Conservation (phyloP, 2,329 filamentous ascomycete species). For the Aspergillus luchuensis region DNA sequence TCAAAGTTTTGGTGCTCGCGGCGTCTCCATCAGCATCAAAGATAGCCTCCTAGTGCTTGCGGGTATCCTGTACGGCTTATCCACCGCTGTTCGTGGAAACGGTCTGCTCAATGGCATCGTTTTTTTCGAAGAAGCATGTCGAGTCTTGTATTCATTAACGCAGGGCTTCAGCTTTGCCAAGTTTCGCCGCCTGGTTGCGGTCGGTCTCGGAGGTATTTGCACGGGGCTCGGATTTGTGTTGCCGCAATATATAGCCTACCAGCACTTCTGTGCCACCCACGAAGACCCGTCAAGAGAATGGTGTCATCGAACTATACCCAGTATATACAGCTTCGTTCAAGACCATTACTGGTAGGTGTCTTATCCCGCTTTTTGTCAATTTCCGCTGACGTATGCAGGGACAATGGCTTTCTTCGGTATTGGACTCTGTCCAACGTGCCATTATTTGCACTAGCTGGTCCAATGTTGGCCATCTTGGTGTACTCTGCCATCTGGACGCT, state of each 20-base stretch:
- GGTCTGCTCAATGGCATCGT: conserved; percentile 10
- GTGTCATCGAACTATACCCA: conserved; percentile 7
- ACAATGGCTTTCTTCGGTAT: conserved; percentile 15
- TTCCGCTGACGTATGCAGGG: background rate
- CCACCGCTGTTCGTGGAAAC: conserved; percentile 10
- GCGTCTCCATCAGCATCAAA: background rate
- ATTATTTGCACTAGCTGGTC: conserved; percentile 11
- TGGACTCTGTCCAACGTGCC: conserved; percentile 14
- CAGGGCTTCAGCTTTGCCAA: background rate
- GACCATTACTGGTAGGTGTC: conserved; percentile 14
- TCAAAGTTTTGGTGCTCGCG: conserved; percentile 1
- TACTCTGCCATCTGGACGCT: conserved; percentile 5
- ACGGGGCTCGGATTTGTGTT: conserved; percentile 9
- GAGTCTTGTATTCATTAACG: background rate
- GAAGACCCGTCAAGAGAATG: background rate
- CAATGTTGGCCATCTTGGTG: conserved; percentile 9
- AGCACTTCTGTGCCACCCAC: conserved; percentile 1
- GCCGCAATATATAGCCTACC: conserved; percentile 14
- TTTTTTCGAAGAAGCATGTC: conserved; percentile 11
- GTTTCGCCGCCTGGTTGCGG: conserved; percentile 3
- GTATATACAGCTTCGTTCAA: conserved; percentile 15
- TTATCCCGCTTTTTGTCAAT: too few relatives aligned
- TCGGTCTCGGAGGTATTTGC: conserved; percentile 8
- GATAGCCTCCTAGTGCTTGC: conserved; percentile 2
- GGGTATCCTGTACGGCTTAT: conserved; percentile 7